Conservation (phyloP, 164 flowering plant genomes). For the Akebia trifoliata region DNA sequence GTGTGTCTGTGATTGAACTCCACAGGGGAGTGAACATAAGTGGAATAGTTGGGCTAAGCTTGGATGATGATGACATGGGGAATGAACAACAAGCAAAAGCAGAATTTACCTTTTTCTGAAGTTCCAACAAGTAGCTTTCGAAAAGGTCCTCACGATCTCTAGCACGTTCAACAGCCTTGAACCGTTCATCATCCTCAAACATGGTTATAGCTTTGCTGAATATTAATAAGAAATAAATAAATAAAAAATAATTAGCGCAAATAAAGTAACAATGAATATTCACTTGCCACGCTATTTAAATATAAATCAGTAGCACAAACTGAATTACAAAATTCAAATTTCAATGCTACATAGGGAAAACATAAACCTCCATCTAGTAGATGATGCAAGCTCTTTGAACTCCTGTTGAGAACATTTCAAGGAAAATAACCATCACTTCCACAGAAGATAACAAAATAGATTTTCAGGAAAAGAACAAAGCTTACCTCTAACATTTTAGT, state of each 20-base stretch:
- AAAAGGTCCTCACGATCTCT: constrained; percentile 94
- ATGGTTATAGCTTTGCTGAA: constrained; percentile 72
- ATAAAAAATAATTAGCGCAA: not conserved
- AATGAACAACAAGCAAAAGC: too few species aligned
- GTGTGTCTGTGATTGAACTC: too few species aligned
- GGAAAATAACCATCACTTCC: constrained; percentile 1
- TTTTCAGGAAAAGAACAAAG: not conserved
- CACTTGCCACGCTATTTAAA: not conserved
- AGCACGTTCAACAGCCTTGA: constrained; percentile 76
- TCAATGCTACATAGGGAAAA: constrained; percentile 1
- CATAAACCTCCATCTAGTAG: constrained; percentile 83
- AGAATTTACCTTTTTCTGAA: constrained; percentile 66
- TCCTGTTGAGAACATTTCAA: constrained; percentile 59
- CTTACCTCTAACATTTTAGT: constrained; percentile 83
- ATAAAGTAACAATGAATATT: not conserved
- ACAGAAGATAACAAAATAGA: not conserved
- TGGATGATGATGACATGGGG: too few species aligned
- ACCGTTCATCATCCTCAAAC: constrained; percentile 94
- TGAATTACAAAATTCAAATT: not conserved
- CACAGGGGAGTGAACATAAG: too few species aligned
- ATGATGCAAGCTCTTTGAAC: constrained; percentile 76
- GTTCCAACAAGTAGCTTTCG: constrained; percentile 70
- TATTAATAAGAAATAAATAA: not conserved
- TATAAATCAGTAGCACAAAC: not conserved
- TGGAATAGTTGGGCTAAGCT: too few species aligned